Base-by-base conservation (phyloP, 805 yeast genomes). In the Yarrowia phangngaensis region DNA sequence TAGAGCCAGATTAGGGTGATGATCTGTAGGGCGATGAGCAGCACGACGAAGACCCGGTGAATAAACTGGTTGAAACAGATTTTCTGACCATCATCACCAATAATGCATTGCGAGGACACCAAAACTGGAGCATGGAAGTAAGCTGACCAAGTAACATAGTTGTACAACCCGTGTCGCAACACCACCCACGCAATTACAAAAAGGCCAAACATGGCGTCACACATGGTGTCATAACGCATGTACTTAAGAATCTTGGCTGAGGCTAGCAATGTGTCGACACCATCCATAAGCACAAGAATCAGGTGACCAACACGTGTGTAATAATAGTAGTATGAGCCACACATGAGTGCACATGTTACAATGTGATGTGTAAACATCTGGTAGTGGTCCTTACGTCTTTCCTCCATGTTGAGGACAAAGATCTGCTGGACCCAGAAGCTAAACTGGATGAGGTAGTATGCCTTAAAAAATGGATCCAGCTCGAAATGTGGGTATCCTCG, bases 281-380 rank as follows among this genome's bases (percentile, higher is more conserved):
- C 69, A 67, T 88, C 96, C 95, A 88, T 88, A 50, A 85, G 67
- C 53, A 80, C 72, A 55, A 86, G 65, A 34, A 88, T 81, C 20
- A 82, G 73, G 64, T 86, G 85, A 22, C 97, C 96, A 50, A 85
- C 75, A 27, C 85, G 73, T 24, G 81, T 76, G 64, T 80, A 83
- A 65, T 83, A 80, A 61, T 77, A 79, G 59, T 69, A 70, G 64
- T 87, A 88, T 1, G 92, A 82, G 2, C 92, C 90, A 9, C 73
- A 62, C 20, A 83, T 73, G 50, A 88, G 71, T 16, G 70, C 57
- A 57, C 80, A 73, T 0, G 97, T 88, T 51, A 89, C 80, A 51
- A 89, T 78, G 64, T 88, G 97, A 63, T 88, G 97, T 35, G 80
- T 68, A 59, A 87, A 78, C 97, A 88, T 88, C 65, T 88, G 95